A percentile compares a stretch with the other conserved stretches of the same genome.
Conservation (phyloP, 768 basidiomycete species). For the Vishniacozyma victoriae region DNA sequence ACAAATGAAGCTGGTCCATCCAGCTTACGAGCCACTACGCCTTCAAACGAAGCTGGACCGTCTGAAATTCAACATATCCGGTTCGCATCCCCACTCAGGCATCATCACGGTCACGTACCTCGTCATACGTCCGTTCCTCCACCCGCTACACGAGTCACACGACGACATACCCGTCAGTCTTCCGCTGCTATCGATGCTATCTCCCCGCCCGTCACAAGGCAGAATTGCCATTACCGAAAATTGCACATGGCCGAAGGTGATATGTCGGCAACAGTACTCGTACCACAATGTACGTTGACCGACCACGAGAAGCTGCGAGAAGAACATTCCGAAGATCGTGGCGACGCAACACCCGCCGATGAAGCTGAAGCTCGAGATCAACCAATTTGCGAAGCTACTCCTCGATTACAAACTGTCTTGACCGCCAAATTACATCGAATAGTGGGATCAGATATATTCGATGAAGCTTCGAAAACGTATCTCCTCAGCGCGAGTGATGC, state of each 20-base stretch:
- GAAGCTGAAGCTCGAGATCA: conserved; percentile 12
- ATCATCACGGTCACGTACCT: no score
- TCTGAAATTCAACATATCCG: no score
- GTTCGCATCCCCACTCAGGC: no score
- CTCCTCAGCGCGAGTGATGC: conserved; percentile 19
- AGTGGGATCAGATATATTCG: conserved; percentile 21
- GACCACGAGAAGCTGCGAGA: conserved; percentile 17
- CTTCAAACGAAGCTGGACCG: no score
- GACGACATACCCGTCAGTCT: no score
- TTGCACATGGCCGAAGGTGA: conserved; percentile 24
- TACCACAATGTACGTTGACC: conserved; percentile 30
- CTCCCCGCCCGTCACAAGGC: conserved; percentile 40
- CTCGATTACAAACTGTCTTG: conserved; percentile 14
- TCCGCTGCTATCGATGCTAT: no score
- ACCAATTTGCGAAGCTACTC: conserved; percentile 11
- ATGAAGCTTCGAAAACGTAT: conserved; percentile 32
- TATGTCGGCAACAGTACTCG: conserved; percentile 23
- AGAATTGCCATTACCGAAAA: conserved; percentile 41
- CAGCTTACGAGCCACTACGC: no score
- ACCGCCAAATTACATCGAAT: conserved; percentile 27
- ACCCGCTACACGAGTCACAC: no score
- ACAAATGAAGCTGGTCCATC: no score
- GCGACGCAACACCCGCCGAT: conserved; percentile 21
- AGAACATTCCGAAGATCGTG: conserved; percentile 21
- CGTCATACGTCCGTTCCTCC: no score